Percentiles rank a stretch among this genome's conserved stretches.
phyloP scores from a whole-genome alignment of 2,329 filamentous ascomycete genomes.

The Fusarium phyllophilum region DNA sequence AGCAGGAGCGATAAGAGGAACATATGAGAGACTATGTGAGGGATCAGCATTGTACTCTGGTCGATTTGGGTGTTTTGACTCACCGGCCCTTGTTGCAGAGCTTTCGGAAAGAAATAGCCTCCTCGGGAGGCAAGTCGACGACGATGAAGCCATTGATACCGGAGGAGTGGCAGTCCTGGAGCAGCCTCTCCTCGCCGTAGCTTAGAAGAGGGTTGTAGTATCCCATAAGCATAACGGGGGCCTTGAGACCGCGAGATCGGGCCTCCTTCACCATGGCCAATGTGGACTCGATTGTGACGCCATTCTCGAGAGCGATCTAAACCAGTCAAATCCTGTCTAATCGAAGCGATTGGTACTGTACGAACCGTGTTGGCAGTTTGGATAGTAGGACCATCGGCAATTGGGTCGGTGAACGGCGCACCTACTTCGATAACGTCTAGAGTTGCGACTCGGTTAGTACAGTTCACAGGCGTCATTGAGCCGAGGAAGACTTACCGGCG shows the following conservation, averaged over 20 bases:
- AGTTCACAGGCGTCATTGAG: conserved; percentile 3
- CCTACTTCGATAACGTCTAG: conserved; percentile 92
- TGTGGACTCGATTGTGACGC: conserved; percentile 82
- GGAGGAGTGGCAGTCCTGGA: conserved; percentile 83
- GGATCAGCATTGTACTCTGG: background rate
- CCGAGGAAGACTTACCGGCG: conserved; percentile 70
- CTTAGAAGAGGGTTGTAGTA: conserved; percentile 97
- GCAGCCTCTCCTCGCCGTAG: conserved; percentile 91
- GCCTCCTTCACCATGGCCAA: conserved; percentile 87
- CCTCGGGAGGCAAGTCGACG: conserved; percentile 94
- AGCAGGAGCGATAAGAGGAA: conserved; percentile 94
- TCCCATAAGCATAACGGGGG: conserved; percentile 93
- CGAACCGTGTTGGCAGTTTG: conserved; percentile 90
- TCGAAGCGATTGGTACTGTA: conserved; percentile 27
- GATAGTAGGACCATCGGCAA: conserved; percentile 96
- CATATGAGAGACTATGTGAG: conserved; percentile 80
- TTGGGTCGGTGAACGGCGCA: conserved; percentile 96
- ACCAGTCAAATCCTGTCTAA: conserved; percentile 31
- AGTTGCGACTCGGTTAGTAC: conserved; percentile 13
- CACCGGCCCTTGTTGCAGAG: conserved; percentile 81
- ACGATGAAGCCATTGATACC: conserved; percentile 97
- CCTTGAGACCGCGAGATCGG: conserved; percentile 77
- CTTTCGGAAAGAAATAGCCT: conserved; percentile 90
- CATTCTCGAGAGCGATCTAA: conserved; percentile 81
- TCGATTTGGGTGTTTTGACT: conserved; percentile 44